Evolutionary conservation across 768 basidiomycete genomes (phyloP).

Genomic region (Clitopilus hobsonii): DNA sequence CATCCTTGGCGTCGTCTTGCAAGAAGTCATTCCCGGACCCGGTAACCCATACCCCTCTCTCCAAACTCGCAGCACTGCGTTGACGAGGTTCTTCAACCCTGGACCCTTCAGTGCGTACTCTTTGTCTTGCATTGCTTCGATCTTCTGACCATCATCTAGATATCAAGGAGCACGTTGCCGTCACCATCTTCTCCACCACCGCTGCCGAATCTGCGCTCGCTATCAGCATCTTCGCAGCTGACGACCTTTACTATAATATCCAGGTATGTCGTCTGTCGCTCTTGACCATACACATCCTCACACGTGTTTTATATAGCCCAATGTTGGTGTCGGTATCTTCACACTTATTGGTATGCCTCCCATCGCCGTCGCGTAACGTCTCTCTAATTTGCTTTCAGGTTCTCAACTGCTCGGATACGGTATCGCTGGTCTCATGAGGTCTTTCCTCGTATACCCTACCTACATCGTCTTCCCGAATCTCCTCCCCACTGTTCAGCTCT

Average conservation of each 20-base stretch:
- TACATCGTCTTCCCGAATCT: conserved; percentile 36
- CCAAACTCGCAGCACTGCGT: conserved; percentile 35
- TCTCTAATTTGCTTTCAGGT: not conserved
- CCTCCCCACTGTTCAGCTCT: conserved; percentile 36
- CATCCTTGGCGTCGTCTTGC: conserved; percentile 41
- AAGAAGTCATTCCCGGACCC: conserved; percentile 32
- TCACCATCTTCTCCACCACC: conserved; percentile 58
- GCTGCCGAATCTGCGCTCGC: conserved; percentile 54
- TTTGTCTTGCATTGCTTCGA: not conserved
- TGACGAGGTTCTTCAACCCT: conserved; percentile 37
- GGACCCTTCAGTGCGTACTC: conserved; percentile 6
- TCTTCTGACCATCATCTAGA: conserved; percentile 10
- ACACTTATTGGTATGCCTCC: not conserved
- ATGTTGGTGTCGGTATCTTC: conserved; percentile 7
- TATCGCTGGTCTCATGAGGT: conserved; percentile 9
- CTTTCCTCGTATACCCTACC: conserved; percentile 45
- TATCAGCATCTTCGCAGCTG: conserved; percentile 55
- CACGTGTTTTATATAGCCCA: conserved; percentile 10
- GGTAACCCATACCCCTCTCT: conserved; percentile 12
- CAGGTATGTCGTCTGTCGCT: not conserved
- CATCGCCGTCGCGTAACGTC: not conserved
- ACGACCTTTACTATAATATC: conserved; percentile 42
- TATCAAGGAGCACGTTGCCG: conserved; percentile 55
- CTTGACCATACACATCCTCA: no score
- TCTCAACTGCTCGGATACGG: conserved; percentile 5